Evolutionary conservation across 208 protist genomes (phyloP), one percentile per base, ranked within the genome.

Genomic region (Leishmania tropica): DNA sequence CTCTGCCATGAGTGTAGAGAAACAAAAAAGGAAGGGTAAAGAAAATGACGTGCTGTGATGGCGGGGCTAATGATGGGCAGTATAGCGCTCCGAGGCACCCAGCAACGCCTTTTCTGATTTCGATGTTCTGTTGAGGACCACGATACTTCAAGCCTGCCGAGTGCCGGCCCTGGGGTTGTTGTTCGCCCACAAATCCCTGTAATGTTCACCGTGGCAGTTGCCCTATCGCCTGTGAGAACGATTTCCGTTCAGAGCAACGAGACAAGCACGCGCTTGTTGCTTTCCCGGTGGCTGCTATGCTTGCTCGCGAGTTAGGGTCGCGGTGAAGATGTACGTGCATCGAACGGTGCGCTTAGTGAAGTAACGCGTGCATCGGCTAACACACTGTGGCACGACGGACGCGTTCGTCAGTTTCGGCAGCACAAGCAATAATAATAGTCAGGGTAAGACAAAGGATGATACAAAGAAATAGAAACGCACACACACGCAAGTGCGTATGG

Each of bases 1-100:
- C 19, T 85, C 73, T 47, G 77, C 71, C 58, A 51, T 79, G 13
- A 47, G 24, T 21, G 70, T 53, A 24, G 45, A 58, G 3, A 35
- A 31, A 21, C 31, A 47, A 45, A 45, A 79, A 62, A 54, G n/a
- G 13, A 64, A 82, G 28, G 13, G 81, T 28, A 24, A 47, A 80
- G 2, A 19, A 85, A 85, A 75, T 83, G 71, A 68, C 40, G 70
- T 31, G 40, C 37, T 35, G 21, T 54, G 70, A 74, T 54, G 70
- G n/a, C 70, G 17, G 47, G 11, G 7, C 35, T 6, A 3, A 51
- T 54, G 21, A 53, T 47, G 28, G 45, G 19, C 45, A 11, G 8
- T 53, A 47, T 15, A 54, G 47, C 47, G 64, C 28, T 1, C 31
- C 42, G 24, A 13, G 62, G 53, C 54, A 24, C 28, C 31, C 53